Evolutionary conservation across 768 basidiomycete species (phyloP).

Genomic region (Gloeophyllum trabeum): DNA sequence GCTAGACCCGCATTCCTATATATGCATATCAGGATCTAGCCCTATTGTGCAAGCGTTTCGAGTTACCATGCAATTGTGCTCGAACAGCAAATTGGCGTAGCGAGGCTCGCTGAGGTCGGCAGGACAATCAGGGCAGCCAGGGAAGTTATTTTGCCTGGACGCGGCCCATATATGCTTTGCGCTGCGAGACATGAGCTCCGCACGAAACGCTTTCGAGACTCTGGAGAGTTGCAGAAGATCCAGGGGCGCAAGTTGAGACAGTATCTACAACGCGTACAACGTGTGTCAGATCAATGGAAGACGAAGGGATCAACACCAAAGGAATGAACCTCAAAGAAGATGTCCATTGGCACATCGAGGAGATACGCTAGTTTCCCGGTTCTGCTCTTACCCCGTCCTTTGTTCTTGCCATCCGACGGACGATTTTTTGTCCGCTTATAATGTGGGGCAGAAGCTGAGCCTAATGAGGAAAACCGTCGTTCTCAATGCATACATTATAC

Average conservation of each 20-base stretch:
- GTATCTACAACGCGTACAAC: too few relatives aligned
- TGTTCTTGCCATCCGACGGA: too few relatives aligned
- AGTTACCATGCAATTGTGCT: background rate
- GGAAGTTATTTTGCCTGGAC: background rate
- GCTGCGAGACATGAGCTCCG: background rate
- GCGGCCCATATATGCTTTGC: background rate
- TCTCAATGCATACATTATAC: too few relatives aligned
- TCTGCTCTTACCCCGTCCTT: too few relatives aligned
- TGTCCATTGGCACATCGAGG: too few relatives aligned
- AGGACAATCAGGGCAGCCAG: slow-evolving; percentile 1
- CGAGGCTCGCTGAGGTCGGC: background rate
- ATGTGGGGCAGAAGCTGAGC: too few relatives aligned
- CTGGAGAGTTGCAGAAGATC: background rate
- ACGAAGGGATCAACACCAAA: too few relatives aligned
- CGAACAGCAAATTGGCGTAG: slow-evolving; percentile 2
- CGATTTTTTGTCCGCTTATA: too few relatives aligned
- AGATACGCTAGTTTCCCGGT: too few relatives aligned
- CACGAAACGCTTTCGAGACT: background rate
- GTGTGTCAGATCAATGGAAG: too few relatives aligned
- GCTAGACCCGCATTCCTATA: background rate
- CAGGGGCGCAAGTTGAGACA: background rate
- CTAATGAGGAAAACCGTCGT: too few relatives aligned
- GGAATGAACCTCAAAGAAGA: too few relatives aligned
- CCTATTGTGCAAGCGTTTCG: background rate
- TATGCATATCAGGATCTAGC: background rate